Percentiles rank a stretch among this genome's conserved stretches.
Conservation (phyloP, 2,329 filamentous ascomycete genomes). For the Helminthosporium solani region DNA sequence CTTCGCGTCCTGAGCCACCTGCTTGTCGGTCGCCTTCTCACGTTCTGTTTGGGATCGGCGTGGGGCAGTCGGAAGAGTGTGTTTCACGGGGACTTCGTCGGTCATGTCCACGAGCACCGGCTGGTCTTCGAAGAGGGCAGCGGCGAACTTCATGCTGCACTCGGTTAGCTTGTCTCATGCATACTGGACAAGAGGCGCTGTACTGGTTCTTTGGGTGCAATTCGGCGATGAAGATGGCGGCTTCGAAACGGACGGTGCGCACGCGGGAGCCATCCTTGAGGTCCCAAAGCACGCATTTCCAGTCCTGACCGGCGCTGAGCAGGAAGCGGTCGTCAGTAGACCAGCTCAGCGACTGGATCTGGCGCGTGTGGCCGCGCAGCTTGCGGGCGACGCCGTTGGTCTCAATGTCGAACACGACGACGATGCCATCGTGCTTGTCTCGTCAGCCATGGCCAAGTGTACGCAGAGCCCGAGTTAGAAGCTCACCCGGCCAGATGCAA, state of each 20-base stretch:
- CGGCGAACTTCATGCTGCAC: slow-evolving; percentile 75
- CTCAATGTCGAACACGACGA: slow-evolving; percentile 95
- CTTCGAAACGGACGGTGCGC: slow-evolving; percentile 85
- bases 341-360: slow-evolving; percentile 95
- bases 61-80: slow-evolving; percentile 77
- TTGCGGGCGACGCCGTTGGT: slow-evolving; percentile 96
- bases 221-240: slow-evolving; percentile 93
- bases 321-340: slow-evolving; percentile 88
- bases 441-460: slow-evolving; percentile 19
- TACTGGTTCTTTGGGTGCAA: slow-evolving; percentile 89
- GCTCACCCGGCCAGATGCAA: slow-evolving; percentile 81
- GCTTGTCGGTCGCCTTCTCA: slow-evolving; percentile 77
- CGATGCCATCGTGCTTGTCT: slow-evolving; percentile 73
- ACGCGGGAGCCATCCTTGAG: slow-evolving; percentile 70
- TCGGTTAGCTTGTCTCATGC: slow-evolving; percentile 7
- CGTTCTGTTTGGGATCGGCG: slow-evolving; percentile 69
- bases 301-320: slow-evolving; percentile 90
- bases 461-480: slow-evolving; percentile 20
- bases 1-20: slow-evolving; percentile 87
- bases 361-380: slow-evolving; percentile 86
- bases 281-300: slow-evolving; percentile 97
- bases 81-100: slow-evolving; percentile 68
- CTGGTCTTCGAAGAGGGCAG: slow-evolving; percentile 90
- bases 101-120: slow-evolving; percentile 84
- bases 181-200: background rate